Base-by-base conservation (phyloP, 352 stramenopile genomes). In the Bremia lactucae region DNA sequence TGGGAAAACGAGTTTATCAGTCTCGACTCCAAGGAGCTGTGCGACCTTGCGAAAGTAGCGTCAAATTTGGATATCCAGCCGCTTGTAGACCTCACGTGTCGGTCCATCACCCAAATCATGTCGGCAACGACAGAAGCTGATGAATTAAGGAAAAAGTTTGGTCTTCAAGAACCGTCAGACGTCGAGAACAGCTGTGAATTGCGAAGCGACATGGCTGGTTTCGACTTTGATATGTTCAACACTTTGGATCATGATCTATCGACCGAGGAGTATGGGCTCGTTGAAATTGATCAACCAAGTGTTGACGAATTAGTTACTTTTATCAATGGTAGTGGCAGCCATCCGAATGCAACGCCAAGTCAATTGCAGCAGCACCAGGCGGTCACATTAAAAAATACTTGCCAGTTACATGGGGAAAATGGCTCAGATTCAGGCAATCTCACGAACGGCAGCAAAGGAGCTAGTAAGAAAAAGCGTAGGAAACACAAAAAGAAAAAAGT, bases 41-140 rank as follows among this genome's bases (percentile, higher is more conserved):
- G 76, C 31, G 71, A 88, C 44, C 55, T 88, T 13, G 76, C 76
- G 4, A 88, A 88, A 52, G 73, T 88, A 6, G 76, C 76, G 28
- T 88, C 76, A 0, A 78, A 88, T 39, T 42, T 88, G 42, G 76
- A 88, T 48, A 88, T 88, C 33, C 76, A 88, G 43, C 76, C 76
- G 5, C 60, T 88, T 1, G 74, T 88, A 36, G 76, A 88, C 39
- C 62, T 87, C 8, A 88, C 76, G 10, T 88, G 76, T 46, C 71
- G 73, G 1, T 86, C 76, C 8, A 88, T 88, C 47, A 71, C 76
- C 8, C 73, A 87, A 53, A 88, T 88, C 46, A 88, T 88, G 76
- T 88, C 76, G 9, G 74, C 73, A 24, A 87, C 73, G 11, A 77
- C 81, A 21, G 76, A 79, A 6, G 72, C 76, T 0, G 68, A 87